Evolutionary conservation across 345 rosid species (phyloP), one percentile per base, ranked within the genome.

Genomic region (Clausena lansium): DNA sequence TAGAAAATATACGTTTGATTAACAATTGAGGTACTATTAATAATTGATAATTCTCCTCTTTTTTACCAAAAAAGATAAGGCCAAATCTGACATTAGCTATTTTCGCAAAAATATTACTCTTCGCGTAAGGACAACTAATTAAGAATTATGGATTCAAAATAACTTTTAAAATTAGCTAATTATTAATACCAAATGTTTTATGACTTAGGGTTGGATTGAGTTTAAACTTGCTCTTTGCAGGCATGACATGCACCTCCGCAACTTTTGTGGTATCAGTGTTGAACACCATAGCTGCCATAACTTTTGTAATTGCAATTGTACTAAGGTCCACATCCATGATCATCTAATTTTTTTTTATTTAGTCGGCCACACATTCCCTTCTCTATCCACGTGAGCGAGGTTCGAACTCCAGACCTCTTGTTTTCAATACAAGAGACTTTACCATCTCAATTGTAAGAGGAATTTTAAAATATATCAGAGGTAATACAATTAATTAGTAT

Each of bases 21-120:
- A 41, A 41, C 2, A 41, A 41, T 2, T 41, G 3, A 41, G 47
- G 14, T 41, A 41, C 47, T 41, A 41, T 10, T 50, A 50, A 13
- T 6, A 33, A 41, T 50, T 15, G 20, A 50, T 50, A 17, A 50
- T 50, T 17, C 4, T 41, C 14, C 47, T 41, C 15, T 41, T 0
- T 76, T 71, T 62, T 28, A 55, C 33, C 41, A 87, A 92, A 92
- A 72, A 85, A 90, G 78, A 70, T 58, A 41, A 84, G 91, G 84
- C 94, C 94, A 41, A 85, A 82, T 84, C 70, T 88, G 67, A 90
- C 96, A 6, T 1, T 86, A n/a, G 80, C 77, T 55, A 90, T 88
- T 68, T 81, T 92, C 59, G 2, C 78, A 45, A 91, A 92, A 85
- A 84, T 92, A 66, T 87, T 86, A 62, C 87, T 92, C 47, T 61